Conservation (phyloP, 1,284 basidiomycete genomes). For the Austroboletus niveus region DNA sequence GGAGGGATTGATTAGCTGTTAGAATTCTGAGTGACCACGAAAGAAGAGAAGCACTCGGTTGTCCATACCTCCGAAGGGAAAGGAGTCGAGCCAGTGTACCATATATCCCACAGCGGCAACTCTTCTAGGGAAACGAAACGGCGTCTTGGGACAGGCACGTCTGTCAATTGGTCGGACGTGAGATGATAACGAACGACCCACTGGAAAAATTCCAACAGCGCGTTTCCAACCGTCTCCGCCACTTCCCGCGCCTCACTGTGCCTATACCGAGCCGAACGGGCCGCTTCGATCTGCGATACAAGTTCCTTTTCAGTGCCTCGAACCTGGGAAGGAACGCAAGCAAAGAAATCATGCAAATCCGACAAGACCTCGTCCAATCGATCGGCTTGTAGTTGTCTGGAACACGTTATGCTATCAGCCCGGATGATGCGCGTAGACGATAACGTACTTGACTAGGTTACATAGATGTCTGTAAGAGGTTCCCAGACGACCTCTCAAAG, state of each 20-base stretch:
- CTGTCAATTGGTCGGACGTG: neutral
- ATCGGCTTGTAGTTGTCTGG: constrained; percentile 45
- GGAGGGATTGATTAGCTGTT: constrained; percentile 67
- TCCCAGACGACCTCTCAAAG: constrained; percentile 42
- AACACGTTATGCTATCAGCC: neutral
- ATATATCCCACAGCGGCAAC: constrained; percentile 59
- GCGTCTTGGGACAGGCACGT: constrained; percentile 38
- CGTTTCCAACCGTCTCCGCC: constrained; percentile 38
- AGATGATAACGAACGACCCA: constrained; percentile 28
- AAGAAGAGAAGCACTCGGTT: neutral
- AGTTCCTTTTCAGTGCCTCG: constrained; percentile 37
- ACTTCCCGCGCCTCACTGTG: constrained; percentile 10
- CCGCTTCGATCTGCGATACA: constrained; percentile 34
- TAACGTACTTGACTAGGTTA: constrained; percentile 45
- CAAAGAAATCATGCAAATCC: constrained; percentile 40
- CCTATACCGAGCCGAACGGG: constrained; percentile 26
- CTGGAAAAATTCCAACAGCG: constrained; percentile 53
- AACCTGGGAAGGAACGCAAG: constrained; percentile 17
- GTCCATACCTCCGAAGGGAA: constrained; percentile 61
- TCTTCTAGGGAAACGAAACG: constrained; percentile 47
- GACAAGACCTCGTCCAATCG: constrained; percentile 42
- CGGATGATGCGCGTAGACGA: neutral
- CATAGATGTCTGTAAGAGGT: constrained; percentile 45
- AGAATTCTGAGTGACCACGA: constrained; percentile 14
- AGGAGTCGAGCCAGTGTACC: constrained; percentile 62